Evolutionary conservation across 2,329 filamentous ascomycete species (phyloP), one percentile per base, ranked within the genome.

Genomic region (Paraphaeosphaeria minitans): DNA sequence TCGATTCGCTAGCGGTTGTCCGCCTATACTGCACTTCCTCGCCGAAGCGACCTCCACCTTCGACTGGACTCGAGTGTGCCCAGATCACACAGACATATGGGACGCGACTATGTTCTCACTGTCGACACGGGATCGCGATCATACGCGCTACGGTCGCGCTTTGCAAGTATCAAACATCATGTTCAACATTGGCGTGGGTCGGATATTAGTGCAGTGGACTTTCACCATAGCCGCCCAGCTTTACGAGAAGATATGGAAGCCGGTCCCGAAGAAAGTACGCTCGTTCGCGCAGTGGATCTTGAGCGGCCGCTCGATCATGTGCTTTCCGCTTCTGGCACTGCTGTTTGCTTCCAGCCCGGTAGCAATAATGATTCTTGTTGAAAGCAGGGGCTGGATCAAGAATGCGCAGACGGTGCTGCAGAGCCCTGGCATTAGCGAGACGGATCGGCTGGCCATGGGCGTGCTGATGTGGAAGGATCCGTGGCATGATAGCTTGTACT

Each of bases 381-480:
- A 51, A 35, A 33, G 29, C 24, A 51, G 9, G 12, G 39, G 35
- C 10, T 51, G 35, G 48, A 41, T 33, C 1, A 41, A 33, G 6
- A 21, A 51, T 13, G 48, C 48, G 35, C 19, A 41, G 48, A 16
- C 19, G 14, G 48, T 51, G 35, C 48, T 51, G 48, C 33, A 51
- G 48, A 39, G 48, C 35, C 48, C 21, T 21, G 48, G 31, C 19
- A 35, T 51, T 41, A 35, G 33, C 6, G 48, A 51, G 33, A 27
- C 21, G 2, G 48, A 51, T 27, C 48, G 48, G 22, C n/a, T 51
- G 21, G 48, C 35, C 2, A 51, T 51, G 48, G 24, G 33, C 16
- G 35, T 51, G 14, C 12, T 39, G 4, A 51, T 51, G 48, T 51
- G 48, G 48, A 51, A 51, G 21, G 48, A 51, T 21, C 48, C 48